phyloP scores from a whole-genome alignment of 2,329 filamentous ascomycete genomes.

The Stemphylium lycopersici region DNA sequence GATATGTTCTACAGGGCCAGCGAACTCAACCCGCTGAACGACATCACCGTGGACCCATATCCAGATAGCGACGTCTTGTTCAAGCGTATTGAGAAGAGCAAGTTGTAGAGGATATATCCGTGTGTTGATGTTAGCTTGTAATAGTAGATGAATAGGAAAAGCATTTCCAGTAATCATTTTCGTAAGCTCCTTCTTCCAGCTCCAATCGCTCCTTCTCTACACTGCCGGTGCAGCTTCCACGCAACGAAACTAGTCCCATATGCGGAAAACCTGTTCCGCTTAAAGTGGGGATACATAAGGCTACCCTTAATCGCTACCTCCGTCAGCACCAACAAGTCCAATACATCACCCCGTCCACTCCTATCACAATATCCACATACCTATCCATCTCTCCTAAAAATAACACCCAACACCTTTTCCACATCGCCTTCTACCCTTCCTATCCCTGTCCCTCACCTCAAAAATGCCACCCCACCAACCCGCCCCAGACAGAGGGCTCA shows the following conservation, averaged over 20 bases:
- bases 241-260: background rate
- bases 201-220: too few species aligned
- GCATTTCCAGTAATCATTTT: background rate
- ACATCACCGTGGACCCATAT: conserved; percentile 74
- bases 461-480: background rate
- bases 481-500: background rate
- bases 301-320: background rate
- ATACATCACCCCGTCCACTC: too few species aligned
- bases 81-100: conserved; percentile 65
- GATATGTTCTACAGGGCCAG: conserved; percentile 76
- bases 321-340: background rate
- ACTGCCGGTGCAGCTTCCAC: background rate
- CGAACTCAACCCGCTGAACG: conserved; percentile 75
- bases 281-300: background rate
- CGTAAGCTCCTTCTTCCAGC: background rate
- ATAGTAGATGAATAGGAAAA: conserved; percentile 4
- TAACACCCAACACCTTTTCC: background rate
- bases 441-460: too few species aligned
- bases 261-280: background rate
- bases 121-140: background rate
- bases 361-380: background rate
- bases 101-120: conserved; percentile 50
- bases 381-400: background rate
- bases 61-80: conserved; percentile 67
- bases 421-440: too few species aligned